Conservation (phyloP, 352 stramenopile species). For the Peronospora tabacina region DNA sequence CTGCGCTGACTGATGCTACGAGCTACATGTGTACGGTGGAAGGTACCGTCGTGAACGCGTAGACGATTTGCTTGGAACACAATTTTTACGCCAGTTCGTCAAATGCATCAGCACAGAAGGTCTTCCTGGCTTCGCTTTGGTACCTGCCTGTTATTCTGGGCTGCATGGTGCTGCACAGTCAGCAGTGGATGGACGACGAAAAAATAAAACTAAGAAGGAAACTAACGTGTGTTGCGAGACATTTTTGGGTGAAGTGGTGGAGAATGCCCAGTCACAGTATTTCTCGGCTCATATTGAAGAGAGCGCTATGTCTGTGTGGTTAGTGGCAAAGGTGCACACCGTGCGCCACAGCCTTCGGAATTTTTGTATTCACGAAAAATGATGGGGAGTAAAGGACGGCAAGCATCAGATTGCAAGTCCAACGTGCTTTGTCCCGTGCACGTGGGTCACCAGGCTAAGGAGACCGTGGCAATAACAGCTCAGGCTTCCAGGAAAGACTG, state of each 20-base stretch:
- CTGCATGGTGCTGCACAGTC: constrained; percentile 96
- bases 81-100: constrained; percentile 91
- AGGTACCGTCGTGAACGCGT: constrained; percentile 92
- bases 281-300: constrained; percentile 32
- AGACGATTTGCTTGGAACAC: constrained; percentile 91
- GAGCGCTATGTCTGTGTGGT: constrained; percentile 48
- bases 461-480: constrained; percentile 55
- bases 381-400: constrained; percentile 75
- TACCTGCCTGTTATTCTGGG: constrained; percentile 97
- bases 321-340: constrained; percentile 55
- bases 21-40: constrained; percentile 99
- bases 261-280: constrained; percentile 51
- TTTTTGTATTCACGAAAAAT: constrained; percentile 75
- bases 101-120: constrained; percentile 92
- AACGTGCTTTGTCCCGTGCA: constrained; percentile 78
- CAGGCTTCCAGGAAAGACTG: constrained; percentile 38
- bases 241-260: constrained; percentile 62
- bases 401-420: constrained; percentile 54
- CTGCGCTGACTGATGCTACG: constrained; percentile 89
- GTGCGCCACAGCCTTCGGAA: constrained; percentile 66
- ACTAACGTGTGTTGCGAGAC: constrained; percentile 53
- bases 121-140: constrained; percentile 97
- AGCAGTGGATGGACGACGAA: constrained; percentile 80
- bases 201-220: constrained; percentile 51
- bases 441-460: constrained; percentile 58